Evolutionary conservation across 495 filamentous ascomycete species (phyloP).

Genomic region (Penicillium salamii): DNA sequence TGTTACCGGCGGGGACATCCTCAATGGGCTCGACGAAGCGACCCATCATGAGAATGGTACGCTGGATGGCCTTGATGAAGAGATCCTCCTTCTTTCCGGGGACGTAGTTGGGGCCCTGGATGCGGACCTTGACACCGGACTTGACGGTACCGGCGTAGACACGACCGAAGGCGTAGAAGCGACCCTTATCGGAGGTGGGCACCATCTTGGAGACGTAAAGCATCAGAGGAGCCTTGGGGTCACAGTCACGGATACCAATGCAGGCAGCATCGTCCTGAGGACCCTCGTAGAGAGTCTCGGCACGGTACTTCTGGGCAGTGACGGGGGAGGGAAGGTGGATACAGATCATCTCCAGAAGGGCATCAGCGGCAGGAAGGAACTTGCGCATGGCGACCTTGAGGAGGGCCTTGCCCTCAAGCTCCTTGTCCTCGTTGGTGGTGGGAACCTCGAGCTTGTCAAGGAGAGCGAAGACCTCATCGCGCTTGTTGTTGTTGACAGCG

Average conservation of each 20-base stretch:
- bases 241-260: constrained; percentile 96
- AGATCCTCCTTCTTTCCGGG: constrained; percentile 98
- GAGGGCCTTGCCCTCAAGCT: constrained; percentile 93
- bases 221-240: constrained; percentile 97
- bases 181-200: constrained; percentile 98
- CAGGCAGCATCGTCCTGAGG: constrained; percentile 85
- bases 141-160: constrained; percentile 97
- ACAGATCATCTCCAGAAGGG: constrained; percentile 99
- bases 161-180: constrained; percentile 99
- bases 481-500: constrained; percentile 97
- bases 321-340: constrained; percentile 96
- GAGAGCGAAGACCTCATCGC: constrained; percentile 80
- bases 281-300: constrained; percentile 98
- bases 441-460: constrained; percentile 91
- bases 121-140: constrained; percentile 99
- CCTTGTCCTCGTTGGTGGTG: constrained; percentile 80
- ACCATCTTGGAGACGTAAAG: constrained; percentile 99
- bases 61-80: constrained; percentile 99
- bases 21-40: constrained; percentile 98
- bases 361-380: constrained; percentile 96
- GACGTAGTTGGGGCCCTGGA: constrained; percentile 98
- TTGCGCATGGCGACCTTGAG: constrained; percentile 98
- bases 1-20: constrained; percentile 98
- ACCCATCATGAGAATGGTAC: constrained; percentile 99
- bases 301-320: constrained; percentile 96